A percentile compares a stretch with the other conserved stretches of the same genome.
Evolutionary conservation across 371 early-diverging fungal genomes (phyloP).

Genomic region (Batkoa obscura): DNA sequence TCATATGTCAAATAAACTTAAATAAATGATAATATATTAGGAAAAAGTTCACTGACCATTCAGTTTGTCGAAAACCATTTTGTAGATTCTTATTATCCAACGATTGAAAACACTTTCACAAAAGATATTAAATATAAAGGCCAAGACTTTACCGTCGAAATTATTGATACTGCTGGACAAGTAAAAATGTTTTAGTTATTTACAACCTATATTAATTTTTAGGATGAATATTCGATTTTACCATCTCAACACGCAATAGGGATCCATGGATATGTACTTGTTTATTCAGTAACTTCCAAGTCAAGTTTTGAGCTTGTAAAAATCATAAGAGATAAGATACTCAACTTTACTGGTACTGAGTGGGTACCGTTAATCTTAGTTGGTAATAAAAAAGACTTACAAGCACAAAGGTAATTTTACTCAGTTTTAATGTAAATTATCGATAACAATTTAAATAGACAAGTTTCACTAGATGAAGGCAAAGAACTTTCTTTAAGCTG

Average conservation of each 20-base stretch:
- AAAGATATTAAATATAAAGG: slow-evolving; percentile 65
- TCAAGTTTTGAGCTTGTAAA: slow-evolving; percentile 76
- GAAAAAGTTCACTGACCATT: slow-evolving; percentile 77
- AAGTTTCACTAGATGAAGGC: slow-evolving; percentile 64
- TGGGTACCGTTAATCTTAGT: slow-evolving; percentile 80
- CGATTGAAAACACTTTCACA: slow-evolving; percentile 80
- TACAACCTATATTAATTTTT: slow-evolving; percentile 3
- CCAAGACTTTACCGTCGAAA: slow-evolving; percentile 71
- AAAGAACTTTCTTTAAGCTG: slow-evolving; percentile 53
- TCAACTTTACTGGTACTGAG: slow-evolving; percentile 79
- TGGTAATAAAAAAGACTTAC: slow-evolving; percentile 83
- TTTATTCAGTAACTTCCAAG: slow-evolving; percentile 77
- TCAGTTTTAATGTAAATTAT: background rate
- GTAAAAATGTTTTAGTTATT: slow-evolving; percentile 15
- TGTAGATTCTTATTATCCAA: slow-evolving; percentile 84
- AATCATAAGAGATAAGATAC: slow-evolving; percentile 84
- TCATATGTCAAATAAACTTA: background rate
- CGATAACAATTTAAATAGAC: slow-evolving; percentile 17
- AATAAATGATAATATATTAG: slow-evolving; percentile 13
- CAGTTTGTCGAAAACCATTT: slow-evolving; percentile 88
- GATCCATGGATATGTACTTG: slow-evolving; percentile 83
- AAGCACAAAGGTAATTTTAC: slow-evolving; percentile 33
- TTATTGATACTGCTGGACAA: slow-evolving; percentile 94
- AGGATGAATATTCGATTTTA: slow-evolving; percentile 89
- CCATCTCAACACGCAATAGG: slow-evolving; percentile 75